phyloP scores from a whole-genome alignment of 768 basidiomycete species.

The Boletus tylopilopsis region DNA sequence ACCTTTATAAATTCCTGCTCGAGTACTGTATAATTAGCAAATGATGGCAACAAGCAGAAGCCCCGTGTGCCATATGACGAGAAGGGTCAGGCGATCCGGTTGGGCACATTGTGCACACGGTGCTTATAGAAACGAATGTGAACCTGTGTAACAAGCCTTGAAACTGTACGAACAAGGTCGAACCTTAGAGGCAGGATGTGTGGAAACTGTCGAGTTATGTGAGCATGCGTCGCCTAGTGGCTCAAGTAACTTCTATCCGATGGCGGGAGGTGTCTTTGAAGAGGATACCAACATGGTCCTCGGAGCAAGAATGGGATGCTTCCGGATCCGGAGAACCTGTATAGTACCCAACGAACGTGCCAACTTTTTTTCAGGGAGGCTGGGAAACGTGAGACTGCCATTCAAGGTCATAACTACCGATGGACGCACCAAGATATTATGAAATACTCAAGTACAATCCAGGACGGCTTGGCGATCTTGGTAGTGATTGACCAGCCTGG shows the following conservation, averaged over 20 bases:
- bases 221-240: neutral
- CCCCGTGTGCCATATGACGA: slow-evolving; percentile 6
- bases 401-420: too few relatives aligned
- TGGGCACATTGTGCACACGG: neutral
- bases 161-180: neutral
- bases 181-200: neutral
- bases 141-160: neutral
- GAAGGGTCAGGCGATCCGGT: neutral
- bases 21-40: slow-evolving; percentile 3
- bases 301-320: neutral
- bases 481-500: too few relatives aligned
- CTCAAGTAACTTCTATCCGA: neutral
- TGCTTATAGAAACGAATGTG: neutral
- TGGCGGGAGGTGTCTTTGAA: neutral
- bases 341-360: slow-evolving; percentile 6
- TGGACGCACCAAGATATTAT: too few relatives aligned
- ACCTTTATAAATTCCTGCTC: neutral
- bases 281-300: neutral
- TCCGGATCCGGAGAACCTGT: neutral
- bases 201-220: too few relatives aligned
- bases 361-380: neutral
- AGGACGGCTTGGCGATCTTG: too few relatives aligned
- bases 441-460: too few relatives aligned
- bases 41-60: neutral
- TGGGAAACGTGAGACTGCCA: neutral